These are phyloP conservation scores for Magnusiomyces suaveolens DNA, from an alignment of 1,139 yeast species.

Conservation along the genomic window DNA sequence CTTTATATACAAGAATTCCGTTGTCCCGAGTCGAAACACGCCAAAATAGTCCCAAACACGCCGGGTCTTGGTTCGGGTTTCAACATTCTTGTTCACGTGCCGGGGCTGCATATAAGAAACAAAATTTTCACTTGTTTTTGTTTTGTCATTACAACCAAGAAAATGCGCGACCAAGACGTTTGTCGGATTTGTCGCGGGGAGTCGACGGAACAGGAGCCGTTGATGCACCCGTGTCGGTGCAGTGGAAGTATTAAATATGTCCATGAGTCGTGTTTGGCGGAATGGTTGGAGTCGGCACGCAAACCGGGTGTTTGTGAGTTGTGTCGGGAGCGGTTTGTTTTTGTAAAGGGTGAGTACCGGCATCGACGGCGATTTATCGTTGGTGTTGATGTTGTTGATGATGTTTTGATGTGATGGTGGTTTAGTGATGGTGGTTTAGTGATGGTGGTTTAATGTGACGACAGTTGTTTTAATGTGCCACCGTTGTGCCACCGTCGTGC, in stretches of 20 bases:
- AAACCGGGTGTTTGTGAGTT: slow-evolving; percentile 71
- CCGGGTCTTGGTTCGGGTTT: too few relatives aligned
- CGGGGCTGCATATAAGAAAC: too few relatives aligned
- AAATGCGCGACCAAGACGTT: background rate
- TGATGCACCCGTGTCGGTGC: slow-evolving; percentile 88
- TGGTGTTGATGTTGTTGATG: background rate
- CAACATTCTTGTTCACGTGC: too few relatives aligned
- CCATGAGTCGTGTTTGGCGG: slow-evolving; percentile 62
- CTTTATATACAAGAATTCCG: too few relatives aligned
- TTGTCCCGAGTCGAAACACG: too few relatives aligned
- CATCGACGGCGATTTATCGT: background rate
- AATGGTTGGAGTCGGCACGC: slow-evolving; percentile 70
- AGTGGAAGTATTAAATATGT: slow-evolving; percentile 87
- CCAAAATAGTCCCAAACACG: too few relatives aligned
- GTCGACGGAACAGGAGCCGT: slow-evolving; percentile 66
- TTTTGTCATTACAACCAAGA: background rate
- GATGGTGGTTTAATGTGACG: too few relatives aligned
- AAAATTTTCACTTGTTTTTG: background rate
- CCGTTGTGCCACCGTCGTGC: too few relatives aligned
- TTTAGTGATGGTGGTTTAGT: too few relatives aligned
- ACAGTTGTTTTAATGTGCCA: too few relatives aligned
- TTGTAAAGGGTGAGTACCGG: slow-evolving; percentile 49
- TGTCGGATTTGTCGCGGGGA: slow-evolving; percentile 95
- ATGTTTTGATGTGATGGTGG: too few relatives aligned
- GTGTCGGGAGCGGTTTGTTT: slow-evolving; percentile 68